Evolutionary conservation across 164 flowering plant species (phyloP), one percentile per base, ranked within the genome.

Genomic region (Vitis rotundifolia): DNA sequence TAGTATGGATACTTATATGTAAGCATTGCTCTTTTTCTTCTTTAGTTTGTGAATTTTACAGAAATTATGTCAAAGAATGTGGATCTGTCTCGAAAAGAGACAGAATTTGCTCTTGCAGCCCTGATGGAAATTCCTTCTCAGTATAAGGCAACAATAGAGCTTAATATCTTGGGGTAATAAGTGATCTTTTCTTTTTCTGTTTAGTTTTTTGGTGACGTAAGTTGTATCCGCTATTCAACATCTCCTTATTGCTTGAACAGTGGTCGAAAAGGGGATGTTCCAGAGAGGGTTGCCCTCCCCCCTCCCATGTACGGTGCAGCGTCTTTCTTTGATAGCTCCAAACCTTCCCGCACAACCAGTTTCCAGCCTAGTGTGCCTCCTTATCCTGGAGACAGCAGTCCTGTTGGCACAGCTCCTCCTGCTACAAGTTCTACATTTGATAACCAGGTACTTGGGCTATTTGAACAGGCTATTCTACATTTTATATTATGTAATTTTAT

Each of bases 71-170:
- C 86, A 31, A 89, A 87, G 83, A 85, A 83, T 59, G 73, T 71
- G 9, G 69, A 71, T 3, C 69, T 48, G 47, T 49, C 80, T 19
- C 81, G 86, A 61, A 94, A 88, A 76, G 98, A 94, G 81, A 83
- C 98, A 48, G 92, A 89, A 67, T 93, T 93, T 79, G 97, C 98
- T 52, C 88, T 93, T 50, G 47, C 92, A 68, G 96, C 98, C 26
- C 69, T 94, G 64, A 92, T 90, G 97, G 97, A 94, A 77, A 86
- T 91, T 75, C 98, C 97, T 68, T 66, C 90, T 59, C 98, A 94
- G 77, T 94, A 89, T 48, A 91, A 88, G 73, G 97, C 97, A 22
- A 92, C 94, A 14, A 73, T 90, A 67, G 97, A 87, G 76, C 92
- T 86, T 49, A 77, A 77, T 53, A 28, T 94, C 59, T 69, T 94